These are phyloP conservation scores for Rhinocladiella mackenziei DNA, from an alignment of 2,329 filamentous ascomycete species.

Conservation along the genomic window DNA sequence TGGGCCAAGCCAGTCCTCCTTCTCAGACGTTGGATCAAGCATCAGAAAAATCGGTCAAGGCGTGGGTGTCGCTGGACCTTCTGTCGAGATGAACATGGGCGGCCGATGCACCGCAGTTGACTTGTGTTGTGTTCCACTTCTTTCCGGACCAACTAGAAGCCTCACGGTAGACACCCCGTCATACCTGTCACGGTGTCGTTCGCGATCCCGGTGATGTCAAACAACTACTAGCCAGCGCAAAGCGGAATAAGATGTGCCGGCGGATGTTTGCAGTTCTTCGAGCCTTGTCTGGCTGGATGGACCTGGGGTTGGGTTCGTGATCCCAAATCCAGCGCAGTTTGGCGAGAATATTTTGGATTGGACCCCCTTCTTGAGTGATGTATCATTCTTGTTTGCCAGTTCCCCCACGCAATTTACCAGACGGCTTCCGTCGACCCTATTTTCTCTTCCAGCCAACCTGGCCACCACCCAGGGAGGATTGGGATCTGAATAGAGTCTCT, in stretches of 20 bases:
- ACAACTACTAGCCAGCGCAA: not conserved
- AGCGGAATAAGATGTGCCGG: not conserved
- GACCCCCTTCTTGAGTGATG: no score
- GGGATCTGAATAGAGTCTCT: not conserved
- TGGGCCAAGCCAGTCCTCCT: not conserved
- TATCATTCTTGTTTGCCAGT: not conserved
- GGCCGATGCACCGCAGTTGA: no score
- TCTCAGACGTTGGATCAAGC: not conserved
- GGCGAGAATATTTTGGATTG: no score
- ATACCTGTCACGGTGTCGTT: not conserved
- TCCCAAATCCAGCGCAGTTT: not conserved
- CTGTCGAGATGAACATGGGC: no score
- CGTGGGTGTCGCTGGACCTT: no score
- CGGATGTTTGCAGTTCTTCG: not conserved
- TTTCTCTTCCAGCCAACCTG: not conserved
- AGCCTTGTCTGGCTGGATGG: conserved; percentile 1
- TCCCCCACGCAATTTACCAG: not conserved
- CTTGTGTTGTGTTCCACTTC: no score
- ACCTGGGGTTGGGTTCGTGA: conserved; percentile 1
- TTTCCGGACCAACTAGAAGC: no score
- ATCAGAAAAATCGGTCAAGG: not conserved
- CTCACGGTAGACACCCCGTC: no score
- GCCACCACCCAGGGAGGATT: conserved; percentile 1
- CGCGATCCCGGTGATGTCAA: not conserved
- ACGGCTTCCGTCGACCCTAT: not conserved